Evolutionary conservation across 1,284 basidiomycete species (phyloP), one percentile per base, ranked within the genome.

Genomic region (Malassezia globosa): DNA sequence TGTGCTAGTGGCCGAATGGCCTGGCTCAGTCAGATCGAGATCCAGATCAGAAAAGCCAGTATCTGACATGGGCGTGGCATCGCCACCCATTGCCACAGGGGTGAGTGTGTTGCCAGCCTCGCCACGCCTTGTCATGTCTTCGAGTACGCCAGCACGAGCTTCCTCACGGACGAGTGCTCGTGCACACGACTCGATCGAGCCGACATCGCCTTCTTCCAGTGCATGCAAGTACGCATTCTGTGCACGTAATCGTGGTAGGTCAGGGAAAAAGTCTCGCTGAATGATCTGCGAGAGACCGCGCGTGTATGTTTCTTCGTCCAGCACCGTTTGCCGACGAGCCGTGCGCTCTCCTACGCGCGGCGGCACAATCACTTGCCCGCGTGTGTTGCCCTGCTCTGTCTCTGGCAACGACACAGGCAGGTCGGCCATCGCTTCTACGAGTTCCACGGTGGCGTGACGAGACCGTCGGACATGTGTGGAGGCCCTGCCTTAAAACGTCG

Each of bases 201-300:
- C 40, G 35, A 40, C 45, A 31, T 60, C 59, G 16, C 56, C 64
- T 7, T 36, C 35, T 41, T 65, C 61, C 14, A 65, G 56, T 19
- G 66, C 66, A 7, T 46, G 31, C 34, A 70, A 46, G 34, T 69
- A 69, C 33, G 56, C 64, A 51, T 70, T 67, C 40, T 70, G 61
- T 1, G 63, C 66, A 3, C 46, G 48, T 2, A 69, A 44, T 14
- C 62, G 46, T 14, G 61, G 58, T 13, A 70, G 45, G 16, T 53
- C 46, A 0, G 92, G 92, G 67, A 96, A 99, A 77, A 96, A 99
- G 75, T 96, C 90, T 43, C 94, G 82, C 40, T 86, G 83, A 69
- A 97, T 95, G 68, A 97, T 94, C 42, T 82, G 79, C 2, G 87
- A 87, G n/a, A 97, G 78, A 1, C 85, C 85, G 43, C 80, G 80